Evolutionary conservation across 2,329 filamentous ascomycete species (phyloP), one percentile per base, ranked within the genome.

Genomic region (Apiospora koreana): DNA sequence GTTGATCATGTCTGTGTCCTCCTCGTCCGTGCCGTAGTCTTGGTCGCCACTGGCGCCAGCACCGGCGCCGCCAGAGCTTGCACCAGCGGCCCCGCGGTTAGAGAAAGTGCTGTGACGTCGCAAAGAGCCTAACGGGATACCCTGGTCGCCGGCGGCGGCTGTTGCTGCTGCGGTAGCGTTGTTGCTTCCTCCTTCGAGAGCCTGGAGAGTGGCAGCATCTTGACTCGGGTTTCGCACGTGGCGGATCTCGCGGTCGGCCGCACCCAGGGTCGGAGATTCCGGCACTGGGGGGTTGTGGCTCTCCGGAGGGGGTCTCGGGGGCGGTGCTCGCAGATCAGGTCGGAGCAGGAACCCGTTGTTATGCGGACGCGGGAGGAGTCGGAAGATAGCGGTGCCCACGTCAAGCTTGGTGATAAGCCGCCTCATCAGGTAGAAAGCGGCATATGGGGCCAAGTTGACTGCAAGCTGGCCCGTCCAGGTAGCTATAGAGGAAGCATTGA

Each of bases 21-120:
- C 87, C 68, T 89, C 88, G 65, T 89, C 88, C 16, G 83, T 87
- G 14, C 81, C 85, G 71, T 86, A 87, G 50, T 88, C 87, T 70
- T 86, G 85, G 14, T 80, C 76, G 3, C 77, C 75, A 10, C 66
- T 45, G 14, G 23, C 43, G 65, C 10, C 65, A 18, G 5, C 28
- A 18, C 7, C 28, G 46, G 9, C 46, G n/a, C n/a, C 87, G 64
- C 89, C 88, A 18, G 83, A 87, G 14, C 81, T 85, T 70, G 86
- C 87, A 46, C 88, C 87, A 69, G 86, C 84, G 14, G 76, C 74
- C 18, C 66, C 66, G 9, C 41, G 31, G 25, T 45, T 46, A 0
- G 86, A 87, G 71, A 86, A 81, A 1, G 83, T 83, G 74, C 86
- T 85, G 31, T 83, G 82, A 31, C 84, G 80, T 50, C 84, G 79